A percentile compares a stretch with the other conserved stretches of the same genome.
These are phyloP conservation scores for Neurospora terricola DNA, from an alignment of 495 filamentous ascomycete genomes.

Conservation along the genomic window DNA sequence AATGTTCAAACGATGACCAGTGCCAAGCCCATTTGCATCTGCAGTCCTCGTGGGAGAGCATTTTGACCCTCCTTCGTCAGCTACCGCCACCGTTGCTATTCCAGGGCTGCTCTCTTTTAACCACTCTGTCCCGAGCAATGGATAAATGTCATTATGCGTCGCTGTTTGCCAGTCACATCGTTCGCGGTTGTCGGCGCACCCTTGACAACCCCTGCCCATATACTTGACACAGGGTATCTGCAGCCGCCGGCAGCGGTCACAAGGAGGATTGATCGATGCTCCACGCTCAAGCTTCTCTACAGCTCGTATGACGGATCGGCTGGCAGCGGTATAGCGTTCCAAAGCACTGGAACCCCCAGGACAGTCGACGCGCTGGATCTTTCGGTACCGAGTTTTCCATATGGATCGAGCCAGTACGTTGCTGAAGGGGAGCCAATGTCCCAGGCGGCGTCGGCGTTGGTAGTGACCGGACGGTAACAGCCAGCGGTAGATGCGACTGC, in stretches of 20 bases:
- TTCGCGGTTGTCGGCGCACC: conserved; percentile 81
- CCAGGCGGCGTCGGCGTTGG: background rate
- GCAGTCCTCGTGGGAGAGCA: background rate
- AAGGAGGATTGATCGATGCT: conserved; percentile 64
- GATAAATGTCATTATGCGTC: too few relatives aligned
- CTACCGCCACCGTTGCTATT: background rate
- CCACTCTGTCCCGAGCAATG: too few relatives aligned
- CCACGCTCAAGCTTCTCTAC: conserved; percentile 69
- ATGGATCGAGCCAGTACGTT: background rate
- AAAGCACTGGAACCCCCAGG: background rate
- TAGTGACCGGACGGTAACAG: background rate
- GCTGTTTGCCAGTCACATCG: conserved; percentile 83
- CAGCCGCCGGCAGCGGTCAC: conserved; percentile 70
- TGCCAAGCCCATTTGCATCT: background rate
- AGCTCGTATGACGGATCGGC: conserved; percentile 56
- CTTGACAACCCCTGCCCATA: conserved; percentile 63
- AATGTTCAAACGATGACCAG: background rate
- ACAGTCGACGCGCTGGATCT: conserved; percentile 3
- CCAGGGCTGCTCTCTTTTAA: conserved; percentile 9
- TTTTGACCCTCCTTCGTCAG: background rate
- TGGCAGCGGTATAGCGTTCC: conserved; percentile 10
- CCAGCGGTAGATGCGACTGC: background rate
- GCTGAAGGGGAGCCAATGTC: background rate
- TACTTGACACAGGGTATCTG: conserved; percentile 79
- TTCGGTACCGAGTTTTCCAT: conserved; percentile 15